Evolutionary conservation across 768 basidiomycete species (phyloP), one percentile per base, ranked within the genome.

Genomic region (Amylocystis lapponica): DNA sequence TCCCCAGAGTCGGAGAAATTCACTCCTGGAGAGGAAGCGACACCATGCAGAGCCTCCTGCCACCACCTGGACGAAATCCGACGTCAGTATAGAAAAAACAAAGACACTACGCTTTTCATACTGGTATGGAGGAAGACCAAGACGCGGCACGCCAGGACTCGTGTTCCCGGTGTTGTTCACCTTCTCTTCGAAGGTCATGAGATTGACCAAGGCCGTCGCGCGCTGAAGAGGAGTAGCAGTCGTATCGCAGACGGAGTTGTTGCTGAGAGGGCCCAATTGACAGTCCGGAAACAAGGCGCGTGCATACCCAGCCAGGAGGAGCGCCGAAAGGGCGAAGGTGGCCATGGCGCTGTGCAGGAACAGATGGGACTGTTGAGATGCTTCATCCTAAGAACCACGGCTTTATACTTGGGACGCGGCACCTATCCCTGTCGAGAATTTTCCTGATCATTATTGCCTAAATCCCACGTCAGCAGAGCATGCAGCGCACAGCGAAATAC

Each of bases 41-140:
- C 72, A 22, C 78, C 78, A 34, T 81, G 78, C 76, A 42, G 20
- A 23, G 41, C 41, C 20, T 42, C 41, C 16, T 42, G 41, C 41
- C 41, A 42, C 41, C 41, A 42, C 26, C 41, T 42, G 13, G 16
- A 22, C 13, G 9, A n/a, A n/a, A n/a, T n/a, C n/a, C n/a, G n/a
- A n/a, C n/a, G n/a, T n/a, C n/a, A n/a, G n/a, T n/a, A n/a, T n/a
- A n/a, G n/a, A n/a, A n/a, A n/a, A 77, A 38, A 13, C 16, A 27
- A 20, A 49, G 5, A 17, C 11, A 19, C 27, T 34, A n/a, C n/a
- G n/a, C n/a, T n/a, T n/a, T n/a, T n/a, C n/a, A n/a, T 50, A 78
- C 78, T 76, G 65, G 40, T 81, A 81, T 14, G 70, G 53, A 9
- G 76, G 75, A 20, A 81, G 58, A n/a, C 76, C 77, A 3, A 78